Evolutionary conservation across 2,329 filamentous ascomycete species (phyloP).

Genomic region (Colletotrichum kahawae): DNA sequence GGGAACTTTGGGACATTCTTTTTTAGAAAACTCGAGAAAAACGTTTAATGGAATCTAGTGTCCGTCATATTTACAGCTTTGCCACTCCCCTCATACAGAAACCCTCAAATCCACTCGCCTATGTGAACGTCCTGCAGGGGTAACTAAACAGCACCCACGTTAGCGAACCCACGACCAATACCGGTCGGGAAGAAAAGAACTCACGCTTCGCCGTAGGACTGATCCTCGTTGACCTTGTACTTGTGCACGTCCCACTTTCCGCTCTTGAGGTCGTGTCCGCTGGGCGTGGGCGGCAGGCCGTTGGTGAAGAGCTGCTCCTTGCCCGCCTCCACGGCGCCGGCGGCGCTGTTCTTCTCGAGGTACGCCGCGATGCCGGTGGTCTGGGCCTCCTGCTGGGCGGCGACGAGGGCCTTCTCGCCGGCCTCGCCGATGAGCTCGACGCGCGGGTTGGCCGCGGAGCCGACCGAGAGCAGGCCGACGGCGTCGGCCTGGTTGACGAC

Average conservation of each 20-base stretch:
- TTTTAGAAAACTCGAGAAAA: not conserved
- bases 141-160: constrained; percentile 51
- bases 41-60: constrained; percentile 31
- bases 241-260: constrained; percentile 71
- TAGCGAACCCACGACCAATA: constrained; percentile 30
- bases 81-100: constrained; percentile 26
- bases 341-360: constrained; percentile 65
- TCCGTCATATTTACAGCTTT: constrained; percentile 32
- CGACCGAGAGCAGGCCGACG: constrained; percentile 83
- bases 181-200: constrained; percentile 37
- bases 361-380: constrained; percentile 74
- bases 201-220: constrained; percentile 74
- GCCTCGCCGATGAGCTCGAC: constrained; percentile 76
- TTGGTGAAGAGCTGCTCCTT: constrained; percentile 69
- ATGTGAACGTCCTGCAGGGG: constrained; percentile 68
- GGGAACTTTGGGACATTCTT: not conserved
- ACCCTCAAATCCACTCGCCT: constrained; percentile 28
- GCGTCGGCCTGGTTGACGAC: constrained; percentile 84
- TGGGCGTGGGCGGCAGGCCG: constrained; percentile 87
- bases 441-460: constrained; percentile 81
- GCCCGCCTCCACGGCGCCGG: constrained; percentile 56
- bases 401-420: constrained; percentile 70
- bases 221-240: constrained; percentile 68
- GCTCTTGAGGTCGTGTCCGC: constrained; percentile 63
- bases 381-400: constrained; percentile 75